Evolutionary conservation across 345 rosid genomes (phyloP).

Genomic region (Eucalyptus pauciflora): DNA sequence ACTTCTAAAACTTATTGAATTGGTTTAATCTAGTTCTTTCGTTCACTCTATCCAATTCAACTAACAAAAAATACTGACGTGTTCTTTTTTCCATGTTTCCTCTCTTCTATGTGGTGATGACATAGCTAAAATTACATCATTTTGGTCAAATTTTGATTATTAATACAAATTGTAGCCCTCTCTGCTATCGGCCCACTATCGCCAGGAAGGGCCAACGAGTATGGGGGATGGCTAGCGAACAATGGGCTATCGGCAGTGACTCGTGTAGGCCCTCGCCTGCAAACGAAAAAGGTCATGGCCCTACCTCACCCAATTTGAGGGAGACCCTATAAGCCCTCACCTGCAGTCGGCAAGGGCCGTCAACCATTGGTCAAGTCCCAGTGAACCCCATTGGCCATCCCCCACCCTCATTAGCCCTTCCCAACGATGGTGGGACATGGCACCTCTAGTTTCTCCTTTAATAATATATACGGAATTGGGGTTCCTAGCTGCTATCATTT

Average conservation of each 20-base stretch:
- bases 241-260: accelerated
- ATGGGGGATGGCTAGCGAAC: background rate
- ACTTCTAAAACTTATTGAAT: too few species aligned
- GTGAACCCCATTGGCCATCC: accelerated
- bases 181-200: accelerated
- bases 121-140: background rate
- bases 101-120: background rate
- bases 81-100: accelerated
- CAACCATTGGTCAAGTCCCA: accelerated
- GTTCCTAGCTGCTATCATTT: too few species aligned
- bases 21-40: accelerated
- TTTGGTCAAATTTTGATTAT: too few species aligned
- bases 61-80: accelerated
- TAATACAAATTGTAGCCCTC: too few species aligned
- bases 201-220: accelerated
- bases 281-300: accelerated
- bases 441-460: background rate
- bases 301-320: accelerated
- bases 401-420: too few species aligned
- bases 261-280: accelerated
- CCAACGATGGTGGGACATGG: accelerated
- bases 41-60: background rate
- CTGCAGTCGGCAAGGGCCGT: accelerated
- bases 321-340: too few species aligned
- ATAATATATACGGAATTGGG: too few species aligned